A percentile compares a stretch with the other conserved stretches of the same genome.
phyloP scores from a whole-genome alignment of 2,329 filamentous ascomycete genomes.

The Ceratocystis harringtonii region DNA sequence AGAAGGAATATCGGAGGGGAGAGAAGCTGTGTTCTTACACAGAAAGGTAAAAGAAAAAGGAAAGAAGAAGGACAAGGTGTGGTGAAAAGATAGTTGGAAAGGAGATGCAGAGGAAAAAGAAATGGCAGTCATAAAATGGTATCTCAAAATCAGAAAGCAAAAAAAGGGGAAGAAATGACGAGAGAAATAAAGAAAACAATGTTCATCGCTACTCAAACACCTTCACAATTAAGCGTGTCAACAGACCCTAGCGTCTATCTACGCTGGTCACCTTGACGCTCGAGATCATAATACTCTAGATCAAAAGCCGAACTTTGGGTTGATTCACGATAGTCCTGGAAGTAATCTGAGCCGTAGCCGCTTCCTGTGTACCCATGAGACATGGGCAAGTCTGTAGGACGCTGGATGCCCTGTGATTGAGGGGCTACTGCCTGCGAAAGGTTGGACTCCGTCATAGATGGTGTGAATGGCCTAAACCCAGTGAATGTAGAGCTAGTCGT shows the following conservation, averaged over 20 bases:
- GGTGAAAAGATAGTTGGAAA: not conserved
- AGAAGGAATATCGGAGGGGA: not conserved
- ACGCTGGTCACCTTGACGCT: slow-evolving; percentile 6
- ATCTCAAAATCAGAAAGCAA: slow-evolving; percentile 11
- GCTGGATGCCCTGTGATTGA: not conserved
- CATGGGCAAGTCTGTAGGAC: slow-evolving; percentile 19
- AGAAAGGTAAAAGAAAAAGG: not conserved
- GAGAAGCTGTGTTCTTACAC: not conserved
- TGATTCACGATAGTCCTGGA: slow-evolving; percentile 17
- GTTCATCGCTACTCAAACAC: not conserved
- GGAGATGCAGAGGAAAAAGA: not conserved
- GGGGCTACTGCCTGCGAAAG: slow-evolving; percentile 17
- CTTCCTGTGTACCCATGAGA: slow-evolving; percentile 23
- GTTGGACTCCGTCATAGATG: slow-evolving; percentile 10
- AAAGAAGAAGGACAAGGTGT: not conserved
- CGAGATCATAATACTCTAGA: slow-evolving; percentile 13
- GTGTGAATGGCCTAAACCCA: slow-evolving; percentile 12
- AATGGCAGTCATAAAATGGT: slow-evolving; percentile 4
- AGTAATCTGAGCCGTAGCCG: slow-evolving; percentile 20
- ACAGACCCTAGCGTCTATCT: not conserved
- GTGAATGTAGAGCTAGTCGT: slow-evolving; percentile 1
- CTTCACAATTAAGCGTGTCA: not conserved
- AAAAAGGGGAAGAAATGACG: not conserved
- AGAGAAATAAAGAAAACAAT: slow-evolving; percentile 7
- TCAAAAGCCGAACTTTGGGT: slow-evolving; percentile 15